A percentile compares a stretch with the other conserved stretches of the same genome.
These are phyloP conservation scores for Diaporthe batatas DNA, from an alignment of 2,329 filamentous ascomycete species.

Conservation along the genomic window DNA sequence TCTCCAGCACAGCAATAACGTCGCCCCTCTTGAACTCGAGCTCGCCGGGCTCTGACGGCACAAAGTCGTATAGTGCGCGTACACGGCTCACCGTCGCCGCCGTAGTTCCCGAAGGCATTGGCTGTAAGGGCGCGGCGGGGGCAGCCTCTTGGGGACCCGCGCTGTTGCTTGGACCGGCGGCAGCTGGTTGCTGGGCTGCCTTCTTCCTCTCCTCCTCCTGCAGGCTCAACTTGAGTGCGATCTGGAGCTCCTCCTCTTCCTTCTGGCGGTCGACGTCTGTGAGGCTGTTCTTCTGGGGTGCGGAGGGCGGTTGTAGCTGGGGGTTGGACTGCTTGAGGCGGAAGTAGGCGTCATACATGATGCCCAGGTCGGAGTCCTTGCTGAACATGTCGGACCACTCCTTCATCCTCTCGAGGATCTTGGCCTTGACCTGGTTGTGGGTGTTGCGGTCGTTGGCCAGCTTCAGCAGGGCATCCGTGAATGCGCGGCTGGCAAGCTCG, in stretches of 20 bases:
- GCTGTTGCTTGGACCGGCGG: constrained; percentile 50
- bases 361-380: constrained; percentile 89
- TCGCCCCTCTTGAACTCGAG: constrained; percentile 97
- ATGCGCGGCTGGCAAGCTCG: constrained; percentile 90
- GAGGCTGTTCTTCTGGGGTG: constrained; percentile 91
- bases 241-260: constrained; percentile 97
- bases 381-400: constrained; percentile 97
- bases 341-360: constrained; percentile 96
- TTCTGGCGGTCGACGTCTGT: constrained; percentile 92
- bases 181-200: constrained; percentile 54
- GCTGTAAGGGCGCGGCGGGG: constrained; percentile 62
- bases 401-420: constrained; percentile 96
- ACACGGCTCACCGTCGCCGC: constrained; percentile 97
- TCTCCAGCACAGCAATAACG: constrained; percentile 96
- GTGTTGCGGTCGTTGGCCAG: constrained; percentile 95
- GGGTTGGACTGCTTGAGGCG: constrained; percentile 88
- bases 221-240: constrained; percentile 92
- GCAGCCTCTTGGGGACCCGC: constrained; percentile 56
- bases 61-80: constrained; percentile 93
- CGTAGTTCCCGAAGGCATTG: constrained; percentile 85
- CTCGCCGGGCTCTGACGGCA: constrained; percentile 92
- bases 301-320: constrained; percentile 89
- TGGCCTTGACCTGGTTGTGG: constrained; percentile 95
- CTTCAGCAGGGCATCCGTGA: constrained; percentile 92
- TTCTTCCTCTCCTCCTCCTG: constrained; percentile 82